Evolutionary conservation across 1,284 basidiomycete genomes (phyloP), one percentile per base, ranked within the genome.

Genomic region (Mycosarcoma mackinlayi): DNA sequence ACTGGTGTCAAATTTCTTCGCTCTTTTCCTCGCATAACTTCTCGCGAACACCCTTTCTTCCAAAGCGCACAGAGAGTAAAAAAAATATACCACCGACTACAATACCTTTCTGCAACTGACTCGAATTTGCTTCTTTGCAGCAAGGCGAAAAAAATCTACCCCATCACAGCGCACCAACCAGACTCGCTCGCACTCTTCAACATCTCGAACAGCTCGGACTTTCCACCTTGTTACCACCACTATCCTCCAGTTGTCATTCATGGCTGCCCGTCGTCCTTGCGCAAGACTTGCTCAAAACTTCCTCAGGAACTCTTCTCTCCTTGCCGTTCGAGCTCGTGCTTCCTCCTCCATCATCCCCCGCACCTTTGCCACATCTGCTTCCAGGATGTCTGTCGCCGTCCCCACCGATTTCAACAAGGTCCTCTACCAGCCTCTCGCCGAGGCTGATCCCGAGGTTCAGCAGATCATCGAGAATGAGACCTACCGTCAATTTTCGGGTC

Each of bases 401-500:
- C 78, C 79, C 58, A 71, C 60, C 62, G 79, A 81, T 66, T 81
- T 68, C 60, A 98, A 98, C 90, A 91, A 91, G 85, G 86, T 88
- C 63, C 88, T 98, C 76, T 98, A 98, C 86, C 86, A 88, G 66
- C 88, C 93, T 76, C 88, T 98, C 62, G 87, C 90, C 27, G 89
- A 97, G 87, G 88, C 90, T 80, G 94, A 98, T 86, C 94, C 94
- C 64, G 92, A 92, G 85, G 90, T 98, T 78, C 89, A 94, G 85
- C 91, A 93, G 84, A 92, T 98, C 87, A 93, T 98, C 86, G 94
- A 98, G 87, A 93, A 96, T 87, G 95, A 98, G 88, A 95, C 93
- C 85, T 97, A 93, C 93, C 80, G 83, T 70, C 95, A 98, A 87
- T 97, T 92, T 85, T 92, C 92, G 51, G 96, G 96, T 67, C 90